Percentiles rank a stretch among this genome's conserved stretches.
phyloP scores from a whole-genome alignment of 805 yeast genomes.

The Candida ascalaphidarum region DNA sequence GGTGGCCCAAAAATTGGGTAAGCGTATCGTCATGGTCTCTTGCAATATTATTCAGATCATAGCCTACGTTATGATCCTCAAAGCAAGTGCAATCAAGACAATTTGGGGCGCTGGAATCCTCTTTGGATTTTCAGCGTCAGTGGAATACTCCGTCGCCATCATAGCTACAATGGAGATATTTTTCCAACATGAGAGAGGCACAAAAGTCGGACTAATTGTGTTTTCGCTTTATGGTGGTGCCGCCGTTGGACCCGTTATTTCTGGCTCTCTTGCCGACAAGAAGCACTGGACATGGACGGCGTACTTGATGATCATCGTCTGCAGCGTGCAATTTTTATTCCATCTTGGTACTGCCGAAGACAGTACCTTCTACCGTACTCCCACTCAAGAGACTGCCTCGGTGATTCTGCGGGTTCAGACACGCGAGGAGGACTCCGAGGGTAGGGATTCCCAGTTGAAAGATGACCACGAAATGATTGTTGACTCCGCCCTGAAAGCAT shows the following conservation, averaged over 20 bases:
- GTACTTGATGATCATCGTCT: conserved; percentile 22
- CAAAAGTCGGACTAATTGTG: conserved; percentile 19
- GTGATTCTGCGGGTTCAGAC: too few species aligned
- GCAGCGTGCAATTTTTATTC: conserved; percentile 20
- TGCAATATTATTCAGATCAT: conserved; percentile 16
- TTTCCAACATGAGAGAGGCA: conserved; percentile 35
- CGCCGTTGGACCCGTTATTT: conserved; percentile 35
- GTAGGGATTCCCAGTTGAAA: too few species aligned
- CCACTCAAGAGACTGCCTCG: too few species aligned
- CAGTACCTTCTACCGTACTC: conserved; percentile 27
- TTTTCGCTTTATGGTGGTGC: conserved; percentile 37
- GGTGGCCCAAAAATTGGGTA: conserved; percentile 21
- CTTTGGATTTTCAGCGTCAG: conserved; percentile 32
- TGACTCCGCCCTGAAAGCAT: conserved; percentile 7
- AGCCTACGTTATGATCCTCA: conserved; percentile 19
- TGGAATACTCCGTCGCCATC: conserved; percentile 39
- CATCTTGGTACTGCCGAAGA: conserved; percentile 35
- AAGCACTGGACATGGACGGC: conserved; percentile 36
- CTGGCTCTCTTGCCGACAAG: conserved; percentile 36
- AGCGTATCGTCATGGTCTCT: conserved; percentile 18
- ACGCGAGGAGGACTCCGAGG: too few species aligned
- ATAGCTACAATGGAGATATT: conserved; percentile 36
- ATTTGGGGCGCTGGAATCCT: conserved; percentile 15
- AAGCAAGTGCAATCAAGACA: too few species aligned
- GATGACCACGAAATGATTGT: too few species aligned